phyloP scores from a whole-genome alignment of 805 yeast species.

The Saturnispora halmiae region DNA sequence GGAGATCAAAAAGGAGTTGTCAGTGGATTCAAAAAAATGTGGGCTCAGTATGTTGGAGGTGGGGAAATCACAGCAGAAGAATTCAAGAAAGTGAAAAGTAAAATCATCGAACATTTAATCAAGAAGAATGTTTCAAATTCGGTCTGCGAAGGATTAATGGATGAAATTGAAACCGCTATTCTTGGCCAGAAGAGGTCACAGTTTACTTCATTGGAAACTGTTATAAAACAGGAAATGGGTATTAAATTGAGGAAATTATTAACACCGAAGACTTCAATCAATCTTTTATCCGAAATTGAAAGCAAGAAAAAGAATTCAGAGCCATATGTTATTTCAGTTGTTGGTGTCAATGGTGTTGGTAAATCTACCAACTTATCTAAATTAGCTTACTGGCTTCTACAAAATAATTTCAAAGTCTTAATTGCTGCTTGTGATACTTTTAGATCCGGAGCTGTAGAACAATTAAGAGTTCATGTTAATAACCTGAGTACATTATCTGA shows the following conservation, averaged over 20 bases:
- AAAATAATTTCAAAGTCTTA: conserved; percentile 75
- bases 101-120: conserved; percentile 67
- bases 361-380: conserved; percentile 93
- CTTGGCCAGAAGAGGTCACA: conserved; percentile 63
- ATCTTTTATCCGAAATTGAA: conserved; percentile 67
- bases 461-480: conserved; percentile 84
- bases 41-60: conserved; percentile 58
- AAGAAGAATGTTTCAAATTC: conserved; percentile 87
- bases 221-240: conserved; percentile 56
- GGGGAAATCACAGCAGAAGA: conserved; percentile 56
- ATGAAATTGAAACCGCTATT: conserved; percentile 59
- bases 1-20: background rate
- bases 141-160: conserved; percentile 65
- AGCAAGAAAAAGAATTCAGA: conserved; percentile 31
- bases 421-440: conserved; percentile 97
- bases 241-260: conserved; percentile 63
- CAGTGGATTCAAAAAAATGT: conserved; percentile 23
- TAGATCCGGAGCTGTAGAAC: conserved; percentile 98
- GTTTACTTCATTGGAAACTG: conserved; percentile 65
- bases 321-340: conserved; percentile 94
- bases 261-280: conserved; percentile 88
- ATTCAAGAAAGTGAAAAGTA: conserved; percentile 52
- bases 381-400: conserved; percentile 89
- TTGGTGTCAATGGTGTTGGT: conserved; percentile 97
- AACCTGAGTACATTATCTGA: conserved; percentile 64